Conservation (phyloP, 208 protist genomes). For the Trypanosoma rangeli region DNA sequence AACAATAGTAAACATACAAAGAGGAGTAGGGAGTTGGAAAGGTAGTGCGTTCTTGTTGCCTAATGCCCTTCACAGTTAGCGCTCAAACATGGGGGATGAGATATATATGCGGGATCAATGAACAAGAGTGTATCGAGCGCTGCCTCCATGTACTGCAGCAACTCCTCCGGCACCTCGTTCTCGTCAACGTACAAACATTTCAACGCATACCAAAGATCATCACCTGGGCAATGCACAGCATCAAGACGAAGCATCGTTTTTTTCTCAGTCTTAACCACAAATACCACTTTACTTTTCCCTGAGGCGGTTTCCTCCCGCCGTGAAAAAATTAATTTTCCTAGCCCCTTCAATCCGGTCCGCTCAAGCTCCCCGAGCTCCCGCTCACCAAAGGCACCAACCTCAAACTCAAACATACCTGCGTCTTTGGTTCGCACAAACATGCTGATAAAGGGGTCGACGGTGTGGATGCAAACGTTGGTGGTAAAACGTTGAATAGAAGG, state of each 20-base stretch:
- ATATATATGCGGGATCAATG: background rate
- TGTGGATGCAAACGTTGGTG: constrained; percentile 55
- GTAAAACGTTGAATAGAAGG: constrained; percentile 39
- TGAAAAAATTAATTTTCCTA: constrained; percentile 13
- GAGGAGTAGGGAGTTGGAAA: background rate
- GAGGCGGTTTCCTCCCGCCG: constrained; percentile 24
- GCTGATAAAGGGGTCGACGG: constrained; percentile 37
- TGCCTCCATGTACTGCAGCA: constrained; percentile 44
- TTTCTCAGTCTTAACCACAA: constrained; percentile 23
- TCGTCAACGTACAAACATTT: constrained; percentile 41
- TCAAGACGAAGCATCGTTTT: constrained; percentile 37
- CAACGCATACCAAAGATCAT: constrained; percentile 41
- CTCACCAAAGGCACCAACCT: constrained; percentile 33
- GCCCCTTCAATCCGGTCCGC: too few relatives aligned
- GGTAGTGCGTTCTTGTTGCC: too few relatives aligned
- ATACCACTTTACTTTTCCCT: constrained; percentile 34
- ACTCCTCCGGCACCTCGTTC: constrained; percentile 29
- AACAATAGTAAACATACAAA: background rate
- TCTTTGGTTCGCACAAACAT: constrained; percentile 36
- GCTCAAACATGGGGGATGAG: background rate
- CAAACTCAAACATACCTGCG: constrained; percentile 47
- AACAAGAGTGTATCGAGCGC: constrained; percentile 29
- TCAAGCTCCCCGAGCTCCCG: too few relatives aligned
- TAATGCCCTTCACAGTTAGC: background rate
- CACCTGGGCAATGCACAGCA: constrained; percentile 24